Base-by-base conservation (phyloP, 768 basidiomycete genomes). In the Gyrodon lividus region DNA sequence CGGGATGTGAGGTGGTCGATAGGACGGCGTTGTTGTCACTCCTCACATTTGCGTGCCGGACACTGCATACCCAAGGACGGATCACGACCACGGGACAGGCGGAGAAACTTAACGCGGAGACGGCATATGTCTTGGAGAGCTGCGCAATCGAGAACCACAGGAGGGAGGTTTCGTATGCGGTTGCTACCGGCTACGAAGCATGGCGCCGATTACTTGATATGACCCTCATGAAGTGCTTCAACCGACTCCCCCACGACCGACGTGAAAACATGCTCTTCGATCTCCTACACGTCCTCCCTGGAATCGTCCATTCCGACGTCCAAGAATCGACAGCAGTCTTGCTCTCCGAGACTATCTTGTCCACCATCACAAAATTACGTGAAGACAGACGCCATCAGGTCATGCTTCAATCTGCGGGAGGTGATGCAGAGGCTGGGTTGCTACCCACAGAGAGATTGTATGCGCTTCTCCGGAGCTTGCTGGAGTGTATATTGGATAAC, bases 201-300 rank as follows among this genome's bases (percentile, higher is more conserved):
- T 98, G 95, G 95, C 83, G 87, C 51, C 77, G 86, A 34, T 65
- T 94, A 33, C 75, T 98, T 46, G 91, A 96, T 71, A 84, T 92
- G 65, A 82, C 86, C 2, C 77, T 98, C 16, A 84, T 84, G 26
- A 92, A 92, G 62, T 91, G 92, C 50, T 96, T 96, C 70, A 78
- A 83, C 52, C 83, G 87, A 30, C 75, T 97, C 12, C 87, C 90
- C 0, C 82, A 86, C 55, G 89, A 92, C 52, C 83, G 82, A 22
- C 81, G 92, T 22, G 94, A 98, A 69, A 86, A 84, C 54, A 87
- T 96, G 75, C 75, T 97, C 5, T 92, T 96, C 59, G 96, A 97
- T 64, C 74, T 98, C 17, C 77, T 98, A 17, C 86, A 89, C 59
- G 84, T 90, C 19, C 77, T 97, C 19, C 88, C 93, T 2, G 81